phyloP scores from a whole-genome alignment of 2,329 filamentous ascomycete genomes.

The Fusarium papillatum region DNA sequence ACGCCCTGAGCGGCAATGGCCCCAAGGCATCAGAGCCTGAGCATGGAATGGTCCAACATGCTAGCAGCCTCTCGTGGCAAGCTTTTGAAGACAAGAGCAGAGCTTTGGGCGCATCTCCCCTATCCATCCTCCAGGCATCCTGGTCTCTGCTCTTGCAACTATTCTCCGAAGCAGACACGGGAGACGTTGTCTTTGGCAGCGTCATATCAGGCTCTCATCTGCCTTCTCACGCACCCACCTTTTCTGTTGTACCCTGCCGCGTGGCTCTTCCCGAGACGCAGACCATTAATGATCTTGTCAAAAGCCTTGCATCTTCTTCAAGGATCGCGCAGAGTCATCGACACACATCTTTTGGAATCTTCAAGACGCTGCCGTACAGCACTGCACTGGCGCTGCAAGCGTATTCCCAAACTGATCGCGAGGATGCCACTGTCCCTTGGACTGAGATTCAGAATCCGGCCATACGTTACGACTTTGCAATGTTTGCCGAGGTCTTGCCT shows the following conservation, averaged over 20 bases:
- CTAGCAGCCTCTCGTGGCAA: not conserved
- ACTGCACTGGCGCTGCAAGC: slow-evolving; percentile 22
- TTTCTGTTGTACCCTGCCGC: slow-evolving; percentile 24
- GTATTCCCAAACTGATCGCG: not conserved
- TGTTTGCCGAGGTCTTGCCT: slow-evolving; percentile 29
- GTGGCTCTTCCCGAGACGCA: slow-evolving; percentile 7
- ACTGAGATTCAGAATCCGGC: slow-evolving; percentile 13
- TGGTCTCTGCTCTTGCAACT: slow-evolving; percentile 22
- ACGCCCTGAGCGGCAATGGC: slow-evolving; percentile 18
- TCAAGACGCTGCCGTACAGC: slow-evolving; percentile 31
- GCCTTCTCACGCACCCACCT: slow-evolving; percentile 13
- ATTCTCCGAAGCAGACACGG: slow-evolving; percentile 13
- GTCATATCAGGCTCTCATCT: slow-evolving; percentile 14
- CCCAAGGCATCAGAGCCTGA: not conserved
- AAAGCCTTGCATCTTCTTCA: not conserved
- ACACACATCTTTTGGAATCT: slow-evolving; percentile 16
- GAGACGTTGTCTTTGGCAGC: slow-evolving; percentile 11
- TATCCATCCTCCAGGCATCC: slow-evolving; percentile 8
- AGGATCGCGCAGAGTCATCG: slow-evolving; percentile 6
- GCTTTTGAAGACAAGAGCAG: slow-evolving; percentile 10
- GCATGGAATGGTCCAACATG: slow-evolving; percentile 10
- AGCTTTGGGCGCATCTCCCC: slow-evolving; percentile 3
- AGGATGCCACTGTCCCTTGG: not conserved
- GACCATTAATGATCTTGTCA: not conserved
- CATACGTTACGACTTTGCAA: slow-evolving; percentile 29